Evolutionary conservation across 83 land plant species (phyloP).

Genomic region (Picea abies): DNA sequence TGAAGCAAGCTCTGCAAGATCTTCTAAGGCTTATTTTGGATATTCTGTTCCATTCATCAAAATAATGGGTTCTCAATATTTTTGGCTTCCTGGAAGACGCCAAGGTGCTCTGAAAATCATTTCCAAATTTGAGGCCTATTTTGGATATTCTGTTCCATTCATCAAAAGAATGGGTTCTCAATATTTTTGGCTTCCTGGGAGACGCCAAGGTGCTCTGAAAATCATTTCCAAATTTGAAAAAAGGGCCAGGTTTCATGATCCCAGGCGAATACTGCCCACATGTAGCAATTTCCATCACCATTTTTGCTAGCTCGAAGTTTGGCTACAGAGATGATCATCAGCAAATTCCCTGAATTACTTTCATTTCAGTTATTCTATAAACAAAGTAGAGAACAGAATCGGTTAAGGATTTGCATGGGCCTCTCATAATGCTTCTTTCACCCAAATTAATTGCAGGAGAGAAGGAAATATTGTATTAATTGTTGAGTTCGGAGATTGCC

Average conservation of each 20-base stretch:
- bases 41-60: not conserved
- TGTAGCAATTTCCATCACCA: not conserved
- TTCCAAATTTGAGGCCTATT: too few relatives aligned
- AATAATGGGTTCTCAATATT: not conserved
- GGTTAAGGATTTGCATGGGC: too few relatives aligned
- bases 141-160: not conserved
- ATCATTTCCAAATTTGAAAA: not conserved
- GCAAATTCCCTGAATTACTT: not conserved
- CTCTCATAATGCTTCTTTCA: too few relatives aligned
- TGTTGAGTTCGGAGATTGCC: too few relatives aligned
- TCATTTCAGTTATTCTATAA: too few relatives aligned
- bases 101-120: not conserved
- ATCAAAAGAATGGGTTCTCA: constrained; percentile 1
- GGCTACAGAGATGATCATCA: not conserved
- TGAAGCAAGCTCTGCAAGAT: constrained; percentile 19
- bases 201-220: not conserved
- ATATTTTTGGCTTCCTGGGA: not conserved
- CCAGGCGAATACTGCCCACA: not conserved
- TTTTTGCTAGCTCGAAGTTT: too few relatives aligned
- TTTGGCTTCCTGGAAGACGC: not conserved
- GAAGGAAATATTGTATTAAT: too few relatives aligned
- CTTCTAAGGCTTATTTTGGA: not conserved
- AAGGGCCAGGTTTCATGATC: not conserved
- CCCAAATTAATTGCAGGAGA: too few relatives aligned
- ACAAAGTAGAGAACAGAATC: too few relatives aligned